Evolutionary conservation across 371 early-diverging fungal genomes (phyloP).

Genomic region (Rhizopus stolonifer): DNA sequence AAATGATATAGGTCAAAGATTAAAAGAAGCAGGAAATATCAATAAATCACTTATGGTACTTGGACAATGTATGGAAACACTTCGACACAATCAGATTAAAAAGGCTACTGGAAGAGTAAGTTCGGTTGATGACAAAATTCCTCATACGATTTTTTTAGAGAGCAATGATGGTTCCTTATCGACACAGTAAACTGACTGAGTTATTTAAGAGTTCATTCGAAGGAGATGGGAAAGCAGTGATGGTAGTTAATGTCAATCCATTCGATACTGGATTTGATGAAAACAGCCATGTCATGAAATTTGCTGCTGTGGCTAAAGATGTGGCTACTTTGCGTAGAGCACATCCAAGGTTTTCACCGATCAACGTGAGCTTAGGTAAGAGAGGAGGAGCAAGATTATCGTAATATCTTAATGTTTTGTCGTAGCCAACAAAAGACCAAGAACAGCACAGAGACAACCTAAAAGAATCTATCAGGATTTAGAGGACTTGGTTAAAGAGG

Average conservation of each 20-base stretch:
- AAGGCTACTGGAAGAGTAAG: slow-evolving; percentile 41
- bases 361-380: background rate
- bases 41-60: slow-evolving; percentile 93
- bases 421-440: background rate
- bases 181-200: slow-evolving; percentile 70
- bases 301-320: slow-evolving; percentile 67
- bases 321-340: slow-evolving; percentile 48
- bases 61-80: slow-evolving; percentile 81
- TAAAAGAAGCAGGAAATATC: slow-evolving; percentile 92
- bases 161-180: slow-evolving; percentile 61
- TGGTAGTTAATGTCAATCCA: slow-evolving; percentile 72
- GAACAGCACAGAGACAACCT: background rate
- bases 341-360: slow-evolving; percentile 28
- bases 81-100: slow-evolving; percentile 57
- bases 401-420: too few species aligned
- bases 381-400: background rate
- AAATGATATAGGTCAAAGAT: slow-evolving; percentile 62
- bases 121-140: background rate
- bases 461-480: background rate
- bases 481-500: background rate
- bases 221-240: slow-evolving; percentile 63
- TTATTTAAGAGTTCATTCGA: slow-evolving; percentile 68
- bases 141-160: background rate
- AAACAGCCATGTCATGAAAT: slow-evolving; percentile 62
- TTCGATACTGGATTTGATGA: slow-evolving; percentile 63